Conservation (phyloP, 805 yeast species). For the Candida sanyiensis region DNA sequence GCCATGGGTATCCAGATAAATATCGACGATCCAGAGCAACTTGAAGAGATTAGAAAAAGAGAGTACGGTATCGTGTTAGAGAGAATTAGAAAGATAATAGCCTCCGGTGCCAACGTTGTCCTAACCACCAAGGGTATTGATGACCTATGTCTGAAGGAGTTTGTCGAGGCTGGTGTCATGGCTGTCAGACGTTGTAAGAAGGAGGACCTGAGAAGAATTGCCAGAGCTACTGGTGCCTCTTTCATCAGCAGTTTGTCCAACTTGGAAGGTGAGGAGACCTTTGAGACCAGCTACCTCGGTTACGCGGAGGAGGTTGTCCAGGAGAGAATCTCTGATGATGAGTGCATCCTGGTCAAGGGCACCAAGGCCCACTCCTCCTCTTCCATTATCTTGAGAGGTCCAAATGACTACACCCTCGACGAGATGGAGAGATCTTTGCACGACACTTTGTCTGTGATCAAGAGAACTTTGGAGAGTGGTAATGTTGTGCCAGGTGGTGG, state of each 20-base stretch:
- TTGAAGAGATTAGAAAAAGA: conserved; percentile 89
- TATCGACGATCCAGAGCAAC: conserved; percentile 94
- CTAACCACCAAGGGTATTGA: conserved; percentile 94
- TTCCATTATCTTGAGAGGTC: conserved; percentile 89
- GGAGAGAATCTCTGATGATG: conserved; percentile 88
- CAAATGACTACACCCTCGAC: conserved; percentile 91
- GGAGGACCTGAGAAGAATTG: conserved; percentile 94
- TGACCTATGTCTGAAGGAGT: conserved; percentile 95
- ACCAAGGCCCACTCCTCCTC: conserved; percentile 91
- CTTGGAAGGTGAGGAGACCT: conserved; percentile 87
- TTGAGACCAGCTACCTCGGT: conserved; percentile 76
- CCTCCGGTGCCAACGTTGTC: conserved; percentile 82
- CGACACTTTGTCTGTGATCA: conserved; percentile 90
- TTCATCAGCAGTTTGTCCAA: conserved; percentile 81
- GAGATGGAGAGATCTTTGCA: conserved; percentile 98
- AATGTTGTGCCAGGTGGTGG: conserved; percentile 98
- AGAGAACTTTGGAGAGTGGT: conserved; percentile 93
- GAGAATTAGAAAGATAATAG: conserved; percentile 85
- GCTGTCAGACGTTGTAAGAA: conserved; percentile 94
- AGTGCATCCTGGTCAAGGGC: conserved; percentile 89
- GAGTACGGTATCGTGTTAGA: conserved; percentile 63
- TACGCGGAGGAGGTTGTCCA: conserved; percentile 90
- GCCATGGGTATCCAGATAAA: conserved; percentile 97
- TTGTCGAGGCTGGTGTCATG: conserved; percentile 82
- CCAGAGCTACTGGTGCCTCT: conserved; percentile 97